Base-by-base conservation (phyloP, 208 protist genomes). In the Leishmania guyanensis region DNA sequence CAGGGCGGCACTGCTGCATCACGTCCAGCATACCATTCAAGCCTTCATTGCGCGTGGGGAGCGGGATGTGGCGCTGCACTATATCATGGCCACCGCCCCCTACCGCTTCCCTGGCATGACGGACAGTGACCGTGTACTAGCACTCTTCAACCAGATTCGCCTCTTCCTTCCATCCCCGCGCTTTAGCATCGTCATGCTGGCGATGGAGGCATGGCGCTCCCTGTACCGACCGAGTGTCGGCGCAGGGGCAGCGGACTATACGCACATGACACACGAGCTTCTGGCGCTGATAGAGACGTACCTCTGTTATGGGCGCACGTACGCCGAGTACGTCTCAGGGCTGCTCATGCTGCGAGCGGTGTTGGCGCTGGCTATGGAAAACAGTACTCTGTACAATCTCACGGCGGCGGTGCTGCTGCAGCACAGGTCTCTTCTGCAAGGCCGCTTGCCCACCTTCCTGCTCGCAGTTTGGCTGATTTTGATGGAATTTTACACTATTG, bases 171-270 rank as follows among this genome's bases (percentile, higher is more conserved):
- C 91, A 9, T 89, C 89, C 12, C 68, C 77, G 39, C 82, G 82
- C 68, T 75, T 94, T 17, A 86, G 88, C 51, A 87, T 85, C 9
- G 93, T 88, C 33, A 89, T 92, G 60, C 86, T 96, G 58, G 93
- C 91, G 22, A 89, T 96, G 88, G 93, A 94, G 85, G 91, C 86
- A 70, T 94, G 90, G 86, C 85, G 86, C 22, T 78, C 84, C 22
- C 77, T 96, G 20, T 92, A 94, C 70, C 50, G 82, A 10, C 78
- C 78, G n/a, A 78, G 75, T 39, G 88, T 94, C 70, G 87, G 80
- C 17, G 88, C 87, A 3, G 81, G 82, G 29, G 82, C 88, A 5
- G 78, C 83, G 10, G 89, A 93, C 68, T 91, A 88, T 85, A 70
- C 88, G 6, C 87, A 89, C 62, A 85, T 94, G 64, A 84, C 90